Evolutionary conservation across 257 asterid genomes (phyloP), one percentile per base, ranked within the genome.

Genomic region (Echites panduratus): DNA sequence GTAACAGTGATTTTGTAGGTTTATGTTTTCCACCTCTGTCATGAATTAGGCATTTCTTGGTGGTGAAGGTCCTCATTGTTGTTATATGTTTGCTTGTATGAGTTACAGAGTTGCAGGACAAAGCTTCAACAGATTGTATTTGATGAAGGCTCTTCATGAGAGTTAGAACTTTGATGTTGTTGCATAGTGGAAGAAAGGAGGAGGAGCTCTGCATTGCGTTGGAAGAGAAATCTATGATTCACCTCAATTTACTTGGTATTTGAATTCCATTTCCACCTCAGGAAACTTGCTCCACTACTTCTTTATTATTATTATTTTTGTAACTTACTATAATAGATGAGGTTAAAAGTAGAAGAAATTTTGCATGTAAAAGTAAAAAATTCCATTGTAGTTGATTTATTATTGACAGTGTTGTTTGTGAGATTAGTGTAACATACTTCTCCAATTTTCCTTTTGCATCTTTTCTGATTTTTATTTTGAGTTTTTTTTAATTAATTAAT

Each of bases 131-230:
- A 83, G 90, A 73, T 79, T 94, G 68, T 89, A 90, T 75, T 84
- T 90, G 85, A 85, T 82, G 96, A 94, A 94, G 87, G 98, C 97
- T 70, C 88, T 92, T 73, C 96, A 92, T 43, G 99, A 92, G 66
- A 83, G 52, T 35, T 81, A 75, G 89, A 32, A 1, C 26, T 85
- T 67, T 75, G n/a, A n/a, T n/a, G 26, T 9, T 11, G 38, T 32
- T 32, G 38, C 52, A 49, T n/a, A 7, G 13, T 70, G 22, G 20
- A 35, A n/a, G 45, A 41, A 41, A 17, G 61, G 16, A 17, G 12
- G n/a, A n/a, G 41, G 24, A 48, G 58, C 43, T 67, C 1, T 58
- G 44, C 13, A 29, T 32, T 43, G 26, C 32, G 10, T 24, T n/a
- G 45, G 73, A 32, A n/a, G 29, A 19, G 20, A 57, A 35, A 9